phyloP scores from a whole-genome alignment of 225 moss, liverwort and hornwort genomes.

The Marchantia paleacea region DNA sequence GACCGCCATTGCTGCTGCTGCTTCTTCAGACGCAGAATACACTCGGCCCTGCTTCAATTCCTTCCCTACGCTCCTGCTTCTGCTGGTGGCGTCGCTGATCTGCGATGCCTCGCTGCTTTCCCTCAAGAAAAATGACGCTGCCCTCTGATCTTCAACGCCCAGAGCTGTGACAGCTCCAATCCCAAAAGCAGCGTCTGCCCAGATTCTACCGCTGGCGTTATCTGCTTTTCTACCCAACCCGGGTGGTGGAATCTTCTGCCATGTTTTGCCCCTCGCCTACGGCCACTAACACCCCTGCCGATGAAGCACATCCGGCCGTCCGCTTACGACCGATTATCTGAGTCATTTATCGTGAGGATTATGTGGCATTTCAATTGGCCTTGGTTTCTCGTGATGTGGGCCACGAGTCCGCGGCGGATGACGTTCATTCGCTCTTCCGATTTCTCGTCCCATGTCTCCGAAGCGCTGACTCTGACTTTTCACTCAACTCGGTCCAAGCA shows the following conservation, averaged over 20 bases:
- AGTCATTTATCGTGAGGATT: conserved; percentile 8
- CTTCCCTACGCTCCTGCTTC: conserved; percentile 14
- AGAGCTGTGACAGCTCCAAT: background rate
- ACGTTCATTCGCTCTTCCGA: conserved; percentile 17
- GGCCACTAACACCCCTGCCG: background rate
- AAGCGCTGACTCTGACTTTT: background rate
- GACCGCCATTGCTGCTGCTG: conserved; percentile 52
- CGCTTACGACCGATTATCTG: conserved; percentile 9
- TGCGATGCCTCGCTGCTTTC: conserved; percentile 8
- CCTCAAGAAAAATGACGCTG: conserved; percentile 10
- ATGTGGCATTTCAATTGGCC: conserved; percentile 19
- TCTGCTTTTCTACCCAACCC: background rate
- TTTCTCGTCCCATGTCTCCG: background rate
- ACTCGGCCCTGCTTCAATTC: conserved; percentile 3
- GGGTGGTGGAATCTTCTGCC: conserved; percentile 13
- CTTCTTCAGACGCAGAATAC: background rate
- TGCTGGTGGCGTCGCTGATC: background rate
- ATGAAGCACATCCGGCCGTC: background rate
- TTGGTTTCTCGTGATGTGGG: background rate
- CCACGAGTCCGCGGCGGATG: background rate
- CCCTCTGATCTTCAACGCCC: conserved; percentile 12
- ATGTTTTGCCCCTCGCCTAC: background rate
- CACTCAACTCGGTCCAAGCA: background rate
- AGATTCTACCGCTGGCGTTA: conserved; percentile 14
- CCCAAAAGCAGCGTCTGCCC: background rate